Evolutionary conservation across 495 filamentous ascomycete species (phyloP), one percentile per base, ranked within the genome.

Genomic region (Immersiella caudata): DNA sequence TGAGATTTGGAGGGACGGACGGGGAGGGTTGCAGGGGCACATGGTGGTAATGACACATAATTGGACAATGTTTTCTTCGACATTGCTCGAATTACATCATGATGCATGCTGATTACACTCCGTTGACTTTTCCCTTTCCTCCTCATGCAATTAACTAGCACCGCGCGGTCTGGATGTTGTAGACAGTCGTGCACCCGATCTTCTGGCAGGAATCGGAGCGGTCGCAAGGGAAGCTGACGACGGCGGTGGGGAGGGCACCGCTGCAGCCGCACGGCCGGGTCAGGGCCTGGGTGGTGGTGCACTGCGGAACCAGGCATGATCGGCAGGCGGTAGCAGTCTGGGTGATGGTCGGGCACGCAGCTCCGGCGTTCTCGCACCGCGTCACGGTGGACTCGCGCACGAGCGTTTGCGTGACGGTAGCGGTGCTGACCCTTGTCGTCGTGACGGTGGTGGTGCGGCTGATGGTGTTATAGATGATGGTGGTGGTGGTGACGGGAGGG

Each of bases 181-280:
- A 77, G 4, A 69, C 71, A 3, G 73, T 77, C n/a, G 68, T 75
- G 68, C 75, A 77, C 6, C 71, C 75, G 60, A 77, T 77, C 27
- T 68, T 68, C 40, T 72, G 62, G 66, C 75, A 75, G n/a, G 62
- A 49, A 7, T 72, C 68, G 12, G 59, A 26, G 14, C 67, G 27
- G 57, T 35, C 66, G 67, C 73, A 77, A 0, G 73, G 70, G 21
- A 77, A 75, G 46, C 70, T 71, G 2, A 74, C 68, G 0, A 67
- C 66, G 0, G 51, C 40, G 0, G 73, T 77, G 27, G 75, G 71
- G 61, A 77, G 64, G 0, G 68, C 65, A 29, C 55, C 70, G 7
- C 54, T 50, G 58, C 75, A 77, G 9, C 73, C 71, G 49, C 71
- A 74, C 0, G 75, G 70, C 51, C 61, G 35, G 0, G 73, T 72